Percentiles rank a stretch among this genome's conserved stretches.
These are phyloP conservation scores for Musa balbisiana DNA, from an alignment of 202 grass and related monocot species.

Conservation along the genomic window DNA sequence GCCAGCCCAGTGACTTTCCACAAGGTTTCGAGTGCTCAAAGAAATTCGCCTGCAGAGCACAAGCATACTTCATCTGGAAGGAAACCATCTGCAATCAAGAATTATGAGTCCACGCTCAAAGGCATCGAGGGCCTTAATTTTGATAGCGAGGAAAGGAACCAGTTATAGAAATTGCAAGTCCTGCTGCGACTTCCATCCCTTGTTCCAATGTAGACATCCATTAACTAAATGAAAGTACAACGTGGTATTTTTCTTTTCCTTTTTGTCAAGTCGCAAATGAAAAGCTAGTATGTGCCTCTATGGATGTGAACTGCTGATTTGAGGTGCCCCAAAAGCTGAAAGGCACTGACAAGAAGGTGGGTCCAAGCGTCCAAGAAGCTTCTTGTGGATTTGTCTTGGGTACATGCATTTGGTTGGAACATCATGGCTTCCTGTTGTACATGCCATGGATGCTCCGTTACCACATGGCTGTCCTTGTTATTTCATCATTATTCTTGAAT, in stretches of 20 bases:
- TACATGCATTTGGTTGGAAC: background rate
- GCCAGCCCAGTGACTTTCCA: slow-evolving; percentile 44
- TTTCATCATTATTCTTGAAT: background rate
- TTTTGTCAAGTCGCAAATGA: background rate
- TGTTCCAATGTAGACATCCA: background rate
- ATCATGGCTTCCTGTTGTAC: slow-evolving; percentile 16
- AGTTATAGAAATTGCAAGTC: slow-evolving; percentile 9
- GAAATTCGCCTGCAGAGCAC: slow-evolving; percentile 30
- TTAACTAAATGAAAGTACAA: background rate
- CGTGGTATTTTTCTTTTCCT: background rate
- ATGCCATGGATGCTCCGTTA: background rate
- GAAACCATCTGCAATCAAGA: slow-evolving; percentile 13
- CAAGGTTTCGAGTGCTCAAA: slow-evolving; percentile 31
- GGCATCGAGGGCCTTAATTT: slow-evolving; percentile 23
- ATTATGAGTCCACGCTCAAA: slow-evolving; percentile 20
- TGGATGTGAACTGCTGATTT: background rate
- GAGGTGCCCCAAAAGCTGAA: background rate
- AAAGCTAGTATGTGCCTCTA: background rate
- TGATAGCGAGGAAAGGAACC: slow-evolving; percentile 31
- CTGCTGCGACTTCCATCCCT: background rate
- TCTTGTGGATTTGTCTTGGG: background rate
- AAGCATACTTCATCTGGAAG: slow-evolving; percentile 5
- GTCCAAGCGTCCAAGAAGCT: background rate
- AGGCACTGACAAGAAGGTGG: background rate
- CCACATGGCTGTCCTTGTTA: background rate